These are phyloP conservation scores for Pholiota conissans DNA, from an alignment of 768 basidiomycete genomes.

Conservation along the genomic window DNA sequence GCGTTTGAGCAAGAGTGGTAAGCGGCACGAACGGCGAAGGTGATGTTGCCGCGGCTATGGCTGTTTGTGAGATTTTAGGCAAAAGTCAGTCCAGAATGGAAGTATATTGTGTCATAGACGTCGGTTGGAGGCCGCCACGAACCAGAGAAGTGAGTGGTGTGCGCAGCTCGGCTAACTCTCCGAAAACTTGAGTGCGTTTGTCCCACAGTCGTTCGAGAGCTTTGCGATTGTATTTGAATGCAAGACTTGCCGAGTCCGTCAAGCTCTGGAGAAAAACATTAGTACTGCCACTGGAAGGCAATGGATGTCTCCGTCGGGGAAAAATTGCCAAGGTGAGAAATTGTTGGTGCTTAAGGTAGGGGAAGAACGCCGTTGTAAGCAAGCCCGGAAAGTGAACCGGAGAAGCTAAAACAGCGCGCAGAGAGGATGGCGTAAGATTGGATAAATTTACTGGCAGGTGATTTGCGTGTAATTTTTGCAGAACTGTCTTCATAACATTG, in stretches of 20 bases:
- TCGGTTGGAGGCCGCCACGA: slow-evolving; percentile 13
- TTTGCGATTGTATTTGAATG: slow-evolving; percentile 46
- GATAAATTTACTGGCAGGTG: slow-evolving; percentile 48
- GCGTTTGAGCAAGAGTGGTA: slow-evolving; percentile 11
- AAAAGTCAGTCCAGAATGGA: slow-evolving; percentile 19
- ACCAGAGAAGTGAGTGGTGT: slow-evolving; percentile 30
- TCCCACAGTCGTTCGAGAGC: slow-evolving; percentile 66
- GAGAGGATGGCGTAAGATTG: slow-evolving; percentile 44
- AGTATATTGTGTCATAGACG: slow-evolving; percentile 3
- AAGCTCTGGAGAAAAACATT: not conserved
- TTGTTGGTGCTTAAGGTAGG: slow-evolving; percentile 44
- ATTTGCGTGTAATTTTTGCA: slow-evolving; percentile 40
- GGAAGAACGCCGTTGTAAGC: slow-evolving; percentile 64
- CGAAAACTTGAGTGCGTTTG: slow-evolving; percentile 66
- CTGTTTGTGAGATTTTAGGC: slow-evolving; percentile 9
- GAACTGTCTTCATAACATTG: slow-evolving; percentile 36
- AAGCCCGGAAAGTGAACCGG: slow-evolving; percentile 40
- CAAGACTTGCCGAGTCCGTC: slow-evolving; percentile 17
- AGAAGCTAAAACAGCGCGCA: slow-evolving; percentile 50
- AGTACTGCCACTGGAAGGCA: slow-evolving; percentile 4
- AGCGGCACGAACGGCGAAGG: slow-evolving; percentile 14
- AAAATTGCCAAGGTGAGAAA: slow-evolving; percentile 19
- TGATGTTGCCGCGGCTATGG: not conserved
- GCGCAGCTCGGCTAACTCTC: slow-evolving; percentile 57
- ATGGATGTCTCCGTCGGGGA: slow-evolving; percentile 8